These are phyloP conservation scores for Artemisia argyi DNA, from an alignment of 129 eudicot genomes.

Conservation along the genomic window DNA sequence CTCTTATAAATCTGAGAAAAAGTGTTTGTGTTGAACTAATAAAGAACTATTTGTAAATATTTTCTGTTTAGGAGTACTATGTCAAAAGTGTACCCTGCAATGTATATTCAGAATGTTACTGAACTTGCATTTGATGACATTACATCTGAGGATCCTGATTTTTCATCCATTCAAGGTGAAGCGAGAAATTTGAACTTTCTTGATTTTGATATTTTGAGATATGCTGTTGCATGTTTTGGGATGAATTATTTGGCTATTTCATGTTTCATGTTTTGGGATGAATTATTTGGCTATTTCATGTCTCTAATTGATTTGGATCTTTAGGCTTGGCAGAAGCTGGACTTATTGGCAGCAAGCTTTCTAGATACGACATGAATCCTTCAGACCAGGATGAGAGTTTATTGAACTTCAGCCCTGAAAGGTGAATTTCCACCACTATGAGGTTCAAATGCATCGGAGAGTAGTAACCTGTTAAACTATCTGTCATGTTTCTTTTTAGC, in stretches of 20 bases:
- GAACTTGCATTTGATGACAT: constrained; percentile 98
- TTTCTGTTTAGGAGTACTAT: constrained; percentile 53
- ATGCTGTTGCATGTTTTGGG: neutral
- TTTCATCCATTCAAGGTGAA: constrained; percentile 89
- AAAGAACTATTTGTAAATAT: no score
- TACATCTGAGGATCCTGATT: constrained; percentile 93
- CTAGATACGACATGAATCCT: constrained; percentile 72
- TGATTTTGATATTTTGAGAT: neutral
- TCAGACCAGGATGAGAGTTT: constrained; percentile 58
- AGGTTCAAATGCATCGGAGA: constrained; percentile 78
- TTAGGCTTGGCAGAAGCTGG: constrained; percentile 99
- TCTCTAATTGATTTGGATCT: constrained; percentile 25
- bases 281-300: neutral
- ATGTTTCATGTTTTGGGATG: neutral
- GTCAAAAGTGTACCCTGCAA: constrained; percentile 97
- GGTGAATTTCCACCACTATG: constrained; percentile 69
- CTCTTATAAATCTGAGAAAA: no score
- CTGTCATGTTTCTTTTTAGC: no score
- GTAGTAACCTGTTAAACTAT: neutral
- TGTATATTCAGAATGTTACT: constrained; percentile 90
- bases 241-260: neutral
- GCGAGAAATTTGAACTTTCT: constrained; percentile 9
- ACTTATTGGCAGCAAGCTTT: constrained; percentile 91
- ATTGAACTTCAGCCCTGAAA: constrained; percentile 71
- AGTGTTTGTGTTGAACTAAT: no score